Base-by-base conservation (phyloP, 306 rosid genomes). In the Leucaena leucocephala region DNA sequence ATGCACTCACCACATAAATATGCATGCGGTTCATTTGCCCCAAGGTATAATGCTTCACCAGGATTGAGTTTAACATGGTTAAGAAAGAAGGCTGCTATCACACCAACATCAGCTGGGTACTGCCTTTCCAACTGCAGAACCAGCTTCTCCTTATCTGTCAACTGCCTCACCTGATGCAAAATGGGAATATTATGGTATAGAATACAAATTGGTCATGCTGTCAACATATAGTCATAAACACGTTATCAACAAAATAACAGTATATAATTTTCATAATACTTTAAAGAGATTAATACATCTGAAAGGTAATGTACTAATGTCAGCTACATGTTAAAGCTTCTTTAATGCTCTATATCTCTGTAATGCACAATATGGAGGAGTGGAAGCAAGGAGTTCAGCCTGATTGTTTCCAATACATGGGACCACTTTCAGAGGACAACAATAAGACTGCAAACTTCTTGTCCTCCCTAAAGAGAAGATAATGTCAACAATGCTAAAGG, bases 21-120 rank as follows among this genome's bases (percentile, higher is more conserved):
- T 40, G 99, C 97, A 76, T 95, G 99, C 0, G 96, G 99, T 80
- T 93, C 99, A 34, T 95, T 93, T 72, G 97, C 90, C 5, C 98
- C 96, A 2, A 95, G 90, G 82, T 80, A 85, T 62, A 95, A 81
- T 11, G 99, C 98, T 87, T 95, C 99, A 11, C 98, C 96, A 0
- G 99, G 96, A 58, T 78, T 88, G 55, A 95, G 99, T 80, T 88
- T 95, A 62, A 95, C 94, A 78, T 86, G 82, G 82, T 95, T 95
- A n/a, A 95, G 85, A 83, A 95, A 95, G 84, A 91, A 93, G 39
- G 98, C 99, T 50, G 96, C 90, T 62, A 93, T 84, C 17, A 95
- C 90, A 68, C 98, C 98, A 17, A 95, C 76, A 81, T 95, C 99
- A 62, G 83, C 90, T 12, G 96, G 97, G 84, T 93, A 93, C 76